Evolutionary conservation across 768 basidiomycete genomes (phyloP).

Genomic region (Sporobolomyces pararoseus): DNA sequence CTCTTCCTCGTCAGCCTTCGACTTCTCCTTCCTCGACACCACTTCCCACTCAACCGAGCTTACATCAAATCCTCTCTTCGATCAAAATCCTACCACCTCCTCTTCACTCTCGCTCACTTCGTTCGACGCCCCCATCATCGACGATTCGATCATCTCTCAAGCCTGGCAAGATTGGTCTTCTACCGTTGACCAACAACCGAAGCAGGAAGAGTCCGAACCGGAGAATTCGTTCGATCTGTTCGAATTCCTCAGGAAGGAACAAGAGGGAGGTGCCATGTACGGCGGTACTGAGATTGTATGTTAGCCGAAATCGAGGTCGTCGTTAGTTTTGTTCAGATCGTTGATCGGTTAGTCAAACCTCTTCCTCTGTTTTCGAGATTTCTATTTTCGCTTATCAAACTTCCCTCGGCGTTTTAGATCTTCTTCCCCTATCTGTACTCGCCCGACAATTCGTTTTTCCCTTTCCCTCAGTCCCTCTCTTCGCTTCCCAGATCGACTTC

Average conservation of each 20-base stretch:
- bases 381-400: too few relatives aligned
- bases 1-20: too few relatives aligned
- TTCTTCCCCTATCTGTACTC: too few relatives aligned
- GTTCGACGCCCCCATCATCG: neutral
- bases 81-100: slow-evolving; percentile 8
- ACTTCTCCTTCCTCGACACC: neutral
- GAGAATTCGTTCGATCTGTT: slow-evolving; percentile 35
- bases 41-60: slow-evolving; percentile 2
- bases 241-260: slow-evolving; percentile 23
- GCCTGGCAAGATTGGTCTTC: slow-evolving; percentile 36
- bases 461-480: too few relatives aligned
- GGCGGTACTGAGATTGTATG: slow-evolving; percentile 13
- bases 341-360: too few relatives aligned
- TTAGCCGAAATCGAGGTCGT: slow-evolving; percentile 20
- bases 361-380: too few relatives aligned
- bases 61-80: slow-evolving; percentile 34
- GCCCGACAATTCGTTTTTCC: too few relatives aligned
- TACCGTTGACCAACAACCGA: too few relatives aligned
- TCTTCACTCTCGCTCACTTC: neutral
- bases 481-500: too few relatives aligned
- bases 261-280: slow-evolving; percentile 6
- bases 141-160: slow-evolving; percentile 1
- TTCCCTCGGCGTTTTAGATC: too few relatives aligned
- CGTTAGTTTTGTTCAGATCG: too few relatives aligned
- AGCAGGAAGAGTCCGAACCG: neutral